These are phyloP conservation scores for Oemleria cerasiformis DNA, from an alignment of 306 rosid species.

Conservation along the genomic window DNA sequence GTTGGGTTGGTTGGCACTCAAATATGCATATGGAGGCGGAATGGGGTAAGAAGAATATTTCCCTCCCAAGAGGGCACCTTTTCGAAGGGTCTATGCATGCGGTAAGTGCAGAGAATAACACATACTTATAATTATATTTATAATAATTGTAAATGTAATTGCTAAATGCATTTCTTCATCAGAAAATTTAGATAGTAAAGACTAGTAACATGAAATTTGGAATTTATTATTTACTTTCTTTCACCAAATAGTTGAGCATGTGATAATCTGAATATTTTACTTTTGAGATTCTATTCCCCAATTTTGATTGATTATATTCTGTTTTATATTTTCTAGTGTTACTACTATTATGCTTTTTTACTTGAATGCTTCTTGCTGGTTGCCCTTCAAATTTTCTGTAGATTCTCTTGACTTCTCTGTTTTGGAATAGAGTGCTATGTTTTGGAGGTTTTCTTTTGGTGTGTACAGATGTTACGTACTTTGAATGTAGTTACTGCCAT, in stretches of 20 bases:
- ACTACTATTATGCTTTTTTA: background rate
- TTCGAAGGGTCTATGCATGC: conserved; percentile 69
- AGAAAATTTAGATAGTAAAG: background rate
- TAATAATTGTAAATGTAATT: background rate
- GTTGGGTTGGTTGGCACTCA: conserved; percentile 74
- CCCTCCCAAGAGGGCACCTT: conserved; percentile 61
- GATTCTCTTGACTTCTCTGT: background rate
- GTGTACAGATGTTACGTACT: conserved; percentile 5
- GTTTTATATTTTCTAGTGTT: background rate
- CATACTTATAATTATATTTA: background rate
- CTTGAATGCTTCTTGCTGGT: background rate
- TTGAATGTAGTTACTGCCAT: conserved; percentile 66
- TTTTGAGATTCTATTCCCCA: background rate
- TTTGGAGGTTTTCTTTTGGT: background rate
- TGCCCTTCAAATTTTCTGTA: background rate
- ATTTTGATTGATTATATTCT: background rate
- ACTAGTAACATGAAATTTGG: background rate
- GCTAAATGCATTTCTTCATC: background rate
- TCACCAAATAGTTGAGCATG: background rate
- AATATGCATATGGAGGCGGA: conserved; percentile 81
- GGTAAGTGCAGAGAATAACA: conserved; percentile 42
- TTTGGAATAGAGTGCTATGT: background rate
- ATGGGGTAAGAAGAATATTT: conserved; percentile 66
- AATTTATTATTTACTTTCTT: background rate
- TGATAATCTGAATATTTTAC: background rate